Base-by-base conservation (phyloP, 495 filamentous ascomycete genomes). In the Xylaria palmicola region DNA sequence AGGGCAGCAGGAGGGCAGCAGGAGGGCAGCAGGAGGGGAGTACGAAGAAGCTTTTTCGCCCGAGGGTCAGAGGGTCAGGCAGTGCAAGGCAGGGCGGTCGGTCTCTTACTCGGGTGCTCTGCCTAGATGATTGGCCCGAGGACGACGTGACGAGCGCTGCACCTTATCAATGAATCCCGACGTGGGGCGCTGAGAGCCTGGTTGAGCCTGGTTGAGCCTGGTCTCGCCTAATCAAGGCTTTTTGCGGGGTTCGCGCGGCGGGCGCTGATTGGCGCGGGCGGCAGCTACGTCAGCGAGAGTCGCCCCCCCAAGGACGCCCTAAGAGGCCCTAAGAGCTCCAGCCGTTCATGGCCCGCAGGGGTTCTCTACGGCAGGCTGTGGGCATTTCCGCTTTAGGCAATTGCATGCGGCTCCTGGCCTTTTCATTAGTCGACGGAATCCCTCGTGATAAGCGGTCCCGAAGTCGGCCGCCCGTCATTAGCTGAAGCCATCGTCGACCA, bases 231-330 rank as follows among this genome's bases (percentile, higher is more conserved):
- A 56, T 56, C 53, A 27, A 56, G 32, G 22, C 22, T 22, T 34
- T 62, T 64, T 70, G 68, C 68, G 68, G 68, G 68, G 68, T 66
- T 56, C 45, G 24, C 12, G 7, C 8, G 20, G 15, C 22, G 24
- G 30, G 0, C 30, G 37, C 27, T 71, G 59, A 71, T 68, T 71
- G 68, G 68, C 19, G 36, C 59, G 43, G 32, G 17, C 19, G 19
- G 0, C 19, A 36, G 7, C 64, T 65, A 71, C 66, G 66, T 67
- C 66, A 69, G 69, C 66, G 62, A 69, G 63, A 37, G 41, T 63
- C 66, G 59, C 47, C 44, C 24, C 32, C 19, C 1, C 9, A 32
- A 27, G 19, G 43, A n/a, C 22, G 22, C 39, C 43, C 43, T 47
- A 47, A 26, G 20, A 47, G 20, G 32, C 6, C 32, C 19, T 15